Base-by-base conservation (phyloP, 345 rosid species). In the Erysimum cheiranthoides region DNA sequence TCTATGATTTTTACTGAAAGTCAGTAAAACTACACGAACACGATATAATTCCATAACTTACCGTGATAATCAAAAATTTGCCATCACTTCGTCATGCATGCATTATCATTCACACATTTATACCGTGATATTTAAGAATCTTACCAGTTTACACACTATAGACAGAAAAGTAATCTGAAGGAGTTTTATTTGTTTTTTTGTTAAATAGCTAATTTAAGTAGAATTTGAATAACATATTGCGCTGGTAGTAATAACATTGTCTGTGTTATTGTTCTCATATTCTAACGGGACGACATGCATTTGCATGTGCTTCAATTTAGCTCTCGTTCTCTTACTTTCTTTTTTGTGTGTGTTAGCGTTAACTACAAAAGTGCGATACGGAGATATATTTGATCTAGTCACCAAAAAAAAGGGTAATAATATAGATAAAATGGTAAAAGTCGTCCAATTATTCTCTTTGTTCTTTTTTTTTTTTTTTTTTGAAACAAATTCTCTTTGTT, bases 401-500 rank as follows among this genome's bases (percentile, higher is more conserved):
- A 21, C 25, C 25, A 21, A 21, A n/a, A n/a, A n/a, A n/a, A n/a
- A n/a, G n/a, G n/a, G n/a, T n/a, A n/a, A n/a, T n/a, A n/a, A n/a
- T n/a, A n/a, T n/a, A n/a, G n/a, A n/a, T n/a, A n/a, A n/a, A n/a
- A n/a, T n/a, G n/a, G n/a, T n/a, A n/a, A n/a, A n/a, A n/a, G n/a
- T n/a, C n/a, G n/a, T n/a, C n/a, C n/a, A n/a, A n/a, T n/a, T n/a
- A n/a, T n/a, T n/a, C n/a, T n/a, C n/a, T n/a, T n/a, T n/a, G n/a
- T n/a, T n/a, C n/a, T n/a, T n/a, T n/a, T n/a, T n/a, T n/a, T n/a
- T n/a, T 21, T 34, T 34, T 32, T 32, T 34, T 6, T 0, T 34
- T 14, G 50, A 14, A n/a, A 45, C 65, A 6, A 12, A 61, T 61
- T 12, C 18, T 40, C 5, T 42, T 42, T 70, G 54, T 31, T 70